Base-by-base conservation (phyloP, 768 basidiomycete species). In the Lentinula sp. region DNA sequence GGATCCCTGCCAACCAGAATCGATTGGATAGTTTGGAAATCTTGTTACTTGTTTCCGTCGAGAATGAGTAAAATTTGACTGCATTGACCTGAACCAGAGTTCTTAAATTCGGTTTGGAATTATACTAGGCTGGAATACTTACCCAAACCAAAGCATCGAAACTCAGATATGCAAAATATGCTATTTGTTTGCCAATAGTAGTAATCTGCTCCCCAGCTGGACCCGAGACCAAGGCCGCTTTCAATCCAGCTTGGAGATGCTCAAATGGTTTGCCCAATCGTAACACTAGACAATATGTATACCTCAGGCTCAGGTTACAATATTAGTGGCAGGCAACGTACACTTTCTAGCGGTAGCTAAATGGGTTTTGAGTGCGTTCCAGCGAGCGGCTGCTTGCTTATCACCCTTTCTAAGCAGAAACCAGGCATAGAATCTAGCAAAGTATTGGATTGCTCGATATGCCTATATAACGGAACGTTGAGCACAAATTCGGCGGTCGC, bases 181-280 rank as follows among this genome's bases (percentile, higher is more conserved):
- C 83, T 16, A 98, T 70, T 72, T 98, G 96, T 52, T 93, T 81
- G 37, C 82, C 87, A 65, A 97, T 85, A 23, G 90, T 85, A 0
- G 89, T 82, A 59, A 95, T 76, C 63, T 88, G 88, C 69, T 98
- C 92, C 10, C 81, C 74, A 1, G 86, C 66, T 32, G 86, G 81
- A 6, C 79, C 79, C 4, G 83, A 63, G 1, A 81, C 70, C 32
- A 86, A 73, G 3, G 85, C 76, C 18, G 90, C 87, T 56, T 87
- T 87, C 49, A 97, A 76, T 35, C 93, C 95, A 1, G 93, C 85
- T 51, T 98, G 96, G 6, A 95, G 78, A 74, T 97, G 93, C 70
- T 99, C 97, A 64, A 95, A 66, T 7, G 95, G 94, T 74, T 98
- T 96, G 66, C 94, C 93, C 57, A 99, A 78, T 15, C 97, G 86